Base-by-base conservation (phyloP, 2,329 filamentous ascomycete genomes). In the Diaporthe citri region DNA sequence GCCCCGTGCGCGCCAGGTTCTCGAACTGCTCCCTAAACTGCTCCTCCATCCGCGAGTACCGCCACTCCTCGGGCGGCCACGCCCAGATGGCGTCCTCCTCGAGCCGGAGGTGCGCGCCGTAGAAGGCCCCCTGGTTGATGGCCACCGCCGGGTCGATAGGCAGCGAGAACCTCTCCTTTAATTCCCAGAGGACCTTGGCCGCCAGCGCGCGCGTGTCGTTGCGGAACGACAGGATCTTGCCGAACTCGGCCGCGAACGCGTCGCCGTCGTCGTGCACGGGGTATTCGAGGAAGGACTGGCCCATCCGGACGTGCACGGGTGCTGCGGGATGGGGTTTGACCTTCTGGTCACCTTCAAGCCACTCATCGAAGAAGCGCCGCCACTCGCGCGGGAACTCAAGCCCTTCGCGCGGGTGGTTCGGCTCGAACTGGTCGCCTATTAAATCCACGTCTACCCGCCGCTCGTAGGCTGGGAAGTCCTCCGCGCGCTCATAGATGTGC, bases 271-370 rank as follows among this genome's bases (percentile, higher is more conserved):
- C 80, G 57, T 78, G 79, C 5, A 82, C 81, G 13, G 84, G 84
- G 69, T 84, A 85, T 62, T 84, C 81, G 56, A 85, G 80, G 72
- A 83, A 84, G 0, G 82, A 82, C 75, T 83, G 83, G 57, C 80
- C 80, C 39, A 80, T 75, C 70, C 73, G 73, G 62, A 83, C 74
- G 72, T 83, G 81, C 6, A 81, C 78, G 10, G 81, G 80, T 0
- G 48, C 71, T 0, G 76, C 74, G 3, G 55, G 1, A 62, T 51
- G 59, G 73, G 36, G 31, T 70, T 77, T 36, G 31, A 80, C 28
- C 39, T 71, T 74, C 78, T 80, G 66, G 72, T 79, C 46, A 73
- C 67, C 73, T 36, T 22, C 25, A 2, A 82, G 75, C 83, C 82
- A 79, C 31, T 73, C 75, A 66, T 82, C 80, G 51, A 83, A 81